Base-by-base conservation (phyloP, 2,329 filamentous ascomycete species). In the Microdochium bolleyi region DNA sequence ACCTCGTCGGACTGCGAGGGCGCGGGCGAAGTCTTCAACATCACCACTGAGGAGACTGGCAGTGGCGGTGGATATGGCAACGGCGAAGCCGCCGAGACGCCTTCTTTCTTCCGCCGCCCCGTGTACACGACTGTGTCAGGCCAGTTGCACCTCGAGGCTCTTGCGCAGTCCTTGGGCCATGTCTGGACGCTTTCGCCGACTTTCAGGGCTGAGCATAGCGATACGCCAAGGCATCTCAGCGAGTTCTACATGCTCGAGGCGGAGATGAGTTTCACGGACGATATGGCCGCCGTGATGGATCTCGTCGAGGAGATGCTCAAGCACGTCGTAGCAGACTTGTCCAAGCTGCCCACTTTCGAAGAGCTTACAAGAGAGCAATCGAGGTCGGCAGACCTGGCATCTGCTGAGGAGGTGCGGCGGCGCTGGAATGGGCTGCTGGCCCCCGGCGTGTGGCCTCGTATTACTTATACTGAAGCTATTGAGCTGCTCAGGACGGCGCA, bases 161-260 rank as follows among this genome's bases (percentile, higher is more conserved):
- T 96, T 53, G 85, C 92, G 0, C 91, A 95, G 62, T 85, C 92
- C 21, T 79, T 96, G 27, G 89, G 89, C 38, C 89, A 88, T 61
- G 94, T 97, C 8, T 99, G 94, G 92, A 88, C 92, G 1, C 73
- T 99, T 11, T 94, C 92, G 3, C 94, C 94, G 2, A 95, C 91
- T 0, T 99, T 99, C 65, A 84, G 94, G 37, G 94, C 94, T 3
- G 94, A 96, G 68, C 85, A 85, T 65, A 96, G 91, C 69, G 92
- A 97, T 64, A 97, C 94, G 0, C 85, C 91, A 5, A 84, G 94
- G 25, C 94, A 99, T 70, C 76, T 99, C 56, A 96, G 90, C 73
- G 94, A 99, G 65, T 97, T 99, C 64, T 97, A 97, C 72, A 97
- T 99, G 94, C 80, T 99, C 2, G 94, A 99, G 70, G 92, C 86